Base-by-base conservation (phyloP, 257 asterid species). In the Solanum stenotomum region DNA sequence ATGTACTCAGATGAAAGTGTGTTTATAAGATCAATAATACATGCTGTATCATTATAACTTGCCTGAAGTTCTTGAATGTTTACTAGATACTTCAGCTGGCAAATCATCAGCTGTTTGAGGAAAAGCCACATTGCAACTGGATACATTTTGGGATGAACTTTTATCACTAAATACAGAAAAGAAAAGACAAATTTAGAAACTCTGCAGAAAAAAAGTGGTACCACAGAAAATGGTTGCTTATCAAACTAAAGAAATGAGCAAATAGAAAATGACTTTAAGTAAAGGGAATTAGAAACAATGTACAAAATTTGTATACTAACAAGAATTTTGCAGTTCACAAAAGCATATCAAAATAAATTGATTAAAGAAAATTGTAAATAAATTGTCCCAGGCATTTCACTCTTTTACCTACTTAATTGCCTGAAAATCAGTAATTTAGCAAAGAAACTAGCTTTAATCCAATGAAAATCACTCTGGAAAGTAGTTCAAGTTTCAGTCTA, bases 11-110 rank as follows among this genome's bases (percentile, higher is more conserved):
- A 35, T 35, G 18, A 67, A 78, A 20, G 52, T 25, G 35, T 72
- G 84, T 56, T 77, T 27, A 74, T 44, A 34, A 3, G 76, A 84
- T 52, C 23, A 84, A 90, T 76, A 72, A 46, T 18, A 46, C 37
- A 67, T n/a, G 70, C 38, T 29, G 75, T 76, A 68, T 59, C 46
- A 84, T 70, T 83, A 87, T 67, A 65, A 88, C 94, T 89, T 90
- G 89, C 98, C 96, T 89, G 95, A 90, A 88, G 94, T 82, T 92
- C 90, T 97, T 85, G 96, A 92, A 88, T 95, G 89, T 88, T 91
- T 93, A n/a, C 90, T 44, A 74, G 63, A 59, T 31, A 87, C 67
- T 89, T 95, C 99, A 38, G 92, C 91, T 34, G 90, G 92, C 38
- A 88, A 88, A 49, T 89, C 88, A 42, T 92, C 95, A 44, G 84